Conservation (phyloP, 2,329 filamentous ascomycete genomes). For the Endocalyx cinctus region DNA sequence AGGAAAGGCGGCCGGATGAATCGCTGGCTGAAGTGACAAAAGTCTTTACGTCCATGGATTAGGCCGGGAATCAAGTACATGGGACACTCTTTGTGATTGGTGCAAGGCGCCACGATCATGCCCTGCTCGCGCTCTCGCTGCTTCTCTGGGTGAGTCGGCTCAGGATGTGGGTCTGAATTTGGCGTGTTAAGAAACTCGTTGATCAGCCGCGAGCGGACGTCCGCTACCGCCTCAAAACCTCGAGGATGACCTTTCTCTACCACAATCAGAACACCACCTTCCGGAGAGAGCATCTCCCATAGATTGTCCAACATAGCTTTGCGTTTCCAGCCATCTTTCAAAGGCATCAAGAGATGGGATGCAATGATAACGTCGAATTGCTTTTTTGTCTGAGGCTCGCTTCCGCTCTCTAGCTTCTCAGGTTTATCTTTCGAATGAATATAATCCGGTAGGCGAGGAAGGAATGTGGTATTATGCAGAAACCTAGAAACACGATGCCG, state of each 20-base stretch:
- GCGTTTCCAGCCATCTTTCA: constrained; percentile 71
- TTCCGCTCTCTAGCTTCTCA: constrained; percentile 54
- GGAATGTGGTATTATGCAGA: constrained; percentile 83
- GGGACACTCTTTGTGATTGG: constrained; percentile 81
- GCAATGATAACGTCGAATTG: constrained; percentile 87
- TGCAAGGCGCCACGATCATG: constrained; percentile 72
- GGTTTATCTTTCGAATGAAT: constrained; percentile 59
- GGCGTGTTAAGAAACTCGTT: constrained; percentile 54
- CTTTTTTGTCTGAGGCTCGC: constrained; percentile 59
- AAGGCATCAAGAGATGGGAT: constrained; percentile 72
- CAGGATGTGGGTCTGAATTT: constrained; percentile 26
- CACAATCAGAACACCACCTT: constrained; percentile 81
- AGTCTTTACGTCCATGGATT: constrained; percentile 74
- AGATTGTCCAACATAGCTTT: constrained; percentile 80
- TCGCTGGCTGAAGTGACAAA: constrained; percentile 85
- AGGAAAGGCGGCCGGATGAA: constrained; percentile 81
- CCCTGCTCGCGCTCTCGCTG: constrained; percentile 50
- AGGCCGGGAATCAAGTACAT: constrained; percentile 76
- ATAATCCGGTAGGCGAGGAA: constrained; percentile 88
- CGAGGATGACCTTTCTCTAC: constrained; percentile 88
- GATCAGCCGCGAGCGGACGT: constrained; percentile 74
- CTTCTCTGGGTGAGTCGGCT: constrained; percentile 35
- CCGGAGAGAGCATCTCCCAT: constrained; percentile 78
- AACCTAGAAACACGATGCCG: constrained; percentile 71
- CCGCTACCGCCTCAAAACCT: constrained; percentile 88